phyloP scores from a whole-genome alignment of 257 asterid species.

The Eustoma russellianum region DNA sequence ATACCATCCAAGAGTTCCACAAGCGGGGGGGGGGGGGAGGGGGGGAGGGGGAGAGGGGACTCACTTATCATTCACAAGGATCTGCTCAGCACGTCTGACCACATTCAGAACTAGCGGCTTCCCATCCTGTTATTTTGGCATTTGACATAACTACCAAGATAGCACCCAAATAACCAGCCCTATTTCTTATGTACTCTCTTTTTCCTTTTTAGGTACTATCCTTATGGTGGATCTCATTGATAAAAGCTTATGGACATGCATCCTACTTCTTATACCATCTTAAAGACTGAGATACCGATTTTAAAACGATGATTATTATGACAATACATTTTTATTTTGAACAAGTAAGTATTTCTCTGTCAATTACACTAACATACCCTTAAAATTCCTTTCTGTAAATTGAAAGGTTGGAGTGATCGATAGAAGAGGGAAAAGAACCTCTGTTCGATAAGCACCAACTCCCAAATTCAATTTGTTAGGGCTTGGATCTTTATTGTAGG shows the following conservation, averaged over 20 bases:
- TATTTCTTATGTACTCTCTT: no score
- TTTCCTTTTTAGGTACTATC: no score
- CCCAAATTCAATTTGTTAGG: constrained; percentile 70
- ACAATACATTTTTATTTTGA: not conserved
- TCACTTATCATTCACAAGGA: constrained; percentile 62
- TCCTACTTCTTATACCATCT: no score
- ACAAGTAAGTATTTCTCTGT: no score
- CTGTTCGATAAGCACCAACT: constrained; percentile 80
- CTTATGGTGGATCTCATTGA: no score
- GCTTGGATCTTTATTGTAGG: constrained; percentile 65
- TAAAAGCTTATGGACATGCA: no score
- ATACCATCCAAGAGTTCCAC: constrained; percentile 7
- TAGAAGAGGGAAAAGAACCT: constrained; percentile 28
- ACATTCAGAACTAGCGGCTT: constrained; percentile 78
- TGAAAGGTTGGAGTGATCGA: not conserved
- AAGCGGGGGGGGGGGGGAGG: no score
- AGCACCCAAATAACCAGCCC: no score
- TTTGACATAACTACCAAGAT: no score
- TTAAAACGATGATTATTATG: no score
- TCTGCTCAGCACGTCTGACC: constrained; percentile 65
- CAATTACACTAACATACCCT: no score
- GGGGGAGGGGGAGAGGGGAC: constrained; percentile 13
- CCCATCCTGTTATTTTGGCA: constrained; percentile 48
- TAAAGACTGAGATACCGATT: no score
- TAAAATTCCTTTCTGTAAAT: not conserved